Evolutionary conservation across 2,329 filamentous ascomycete species (phyloP), one percentile per base, ranked within the genome.

Genomic region (Penicillium expansum): DNA sequence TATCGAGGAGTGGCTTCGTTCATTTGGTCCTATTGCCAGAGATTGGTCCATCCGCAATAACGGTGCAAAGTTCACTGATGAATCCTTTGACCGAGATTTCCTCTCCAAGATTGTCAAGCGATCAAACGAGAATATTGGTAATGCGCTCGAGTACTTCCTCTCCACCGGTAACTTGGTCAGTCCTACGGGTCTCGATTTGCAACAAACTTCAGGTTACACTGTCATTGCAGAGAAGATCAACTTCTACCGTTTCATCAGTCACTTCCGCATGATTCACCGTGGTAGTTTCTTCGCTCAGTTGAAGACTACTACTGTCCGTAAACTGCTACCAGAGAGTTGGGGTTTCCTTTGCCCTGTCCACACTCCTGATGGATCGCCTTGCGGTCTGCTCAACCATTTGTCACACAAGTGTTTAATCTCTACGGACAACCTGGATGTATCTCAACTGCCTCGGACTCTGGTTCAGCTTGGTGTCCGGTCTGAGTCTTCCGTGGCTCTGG

Each of bases 151-250:
- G 71, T 99, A 99, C 74, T 99, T 99, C 76, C 78, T 99, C 60
- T 96, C 93, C 0, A 99, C 94, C 0, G 94, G 94, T 65, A 99
- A 99, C 69, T 79, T 99, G 44, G 86, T 91, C 69, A 96, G 91
- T 79, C 87, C 91, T 14, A 96, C 91, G 30, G 94, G 94, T 62
- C 82, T 99, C 39, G 94, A 99, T 82, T 76, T 97, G 69, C 94
- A 97, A 71, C 94, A 99, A 75, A 88, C 89, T 0, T 94, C 93
- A 13, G 94, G 94, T 61, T 99, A 96, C 75, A 96, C 91, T 0
- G 92, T 99, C 49, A 92, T 97, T 50, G 94, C 94, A 3, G 94
- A 99, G 74, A 97, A 97, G 82, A 93, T 99, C 72, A 99, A 99
- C 79, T 99, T 97, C 74, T 86, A 96, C 69, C 91, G 94, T 68